Evolutionary conservation across 805 yeast genomes (phyloP).

Genomic region (Starmerella vaccinii): DNA sequence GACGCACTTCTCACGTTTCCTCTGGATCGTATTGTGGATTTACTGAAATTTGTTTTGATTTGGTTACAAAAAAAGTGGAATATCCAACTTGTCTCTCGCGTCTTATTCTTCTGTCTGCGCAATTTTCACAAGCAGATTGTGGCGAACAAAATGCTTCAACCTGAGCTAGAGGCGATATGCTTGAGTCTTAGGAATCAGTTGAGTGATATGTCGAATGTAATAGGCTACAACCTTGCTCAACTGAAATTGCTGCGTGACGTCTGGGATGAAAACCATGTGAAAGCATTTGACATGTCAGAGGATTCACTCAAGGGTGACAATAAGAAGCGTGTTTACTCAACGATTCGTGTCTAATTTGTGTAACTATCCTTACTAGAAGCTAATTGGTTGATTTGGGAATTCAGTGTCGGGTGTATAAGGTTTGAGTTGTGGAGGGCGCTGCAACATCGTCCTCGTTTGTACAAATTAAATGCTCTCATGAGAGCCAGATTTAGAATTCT

Average conservation of each 20-base stretch:
- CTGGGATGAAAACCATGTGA: slow-evolving; percentile 61
- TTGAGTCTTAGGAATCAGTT: slow-evolving; percentile 50
- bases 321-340: slow-evolving; percentile 10
- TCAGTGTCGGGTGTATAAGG: too few relatives aligned
- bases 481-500: too few relatives aligned
- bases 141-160: slow-evolving; percentile 40
- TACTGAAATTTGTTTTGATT: slow-evolving; percentile 60
- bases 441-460: too few relatives aligned
- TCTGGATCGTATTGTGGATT: slow-evolving; percentile 64
- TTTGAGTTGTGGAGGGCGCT: not conserved
- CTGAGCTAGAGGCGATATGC: slow-evolving; percentile 49
- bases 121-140: slow-evolving; percentile 72
- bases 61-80: slow-evolving; percentile 51
- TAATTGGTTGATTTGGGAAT: too few relatives aligned
- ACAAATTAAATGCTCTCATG: too few relatives aligned
- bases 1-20: slow-evolving; percentile 89
- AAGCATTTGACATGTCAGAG: not conserved
- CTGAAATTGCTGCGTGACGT: slow-evolving; percentile 59
- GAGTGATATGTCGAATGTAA: slow-evolving; percentile 41
- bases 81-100: slow-evolving; percentile 58
- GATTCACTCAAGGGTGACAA: not conserved
- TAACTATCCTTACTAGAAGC: too few relatives aligned
- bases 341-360: slow-evolving; percentile 6
- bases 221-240: slow-evolving; percentile 82
- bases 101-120: slow-evolving; percentile 63